Percentiles rank a stretch among this genome's conserved stretches.
These are phyloP conservation scores for Chrysoporthe austroafricana DNA, from an alignment of 2,329 filamentous ascomycete genomes.

Conservation along the genomic window DNA sequence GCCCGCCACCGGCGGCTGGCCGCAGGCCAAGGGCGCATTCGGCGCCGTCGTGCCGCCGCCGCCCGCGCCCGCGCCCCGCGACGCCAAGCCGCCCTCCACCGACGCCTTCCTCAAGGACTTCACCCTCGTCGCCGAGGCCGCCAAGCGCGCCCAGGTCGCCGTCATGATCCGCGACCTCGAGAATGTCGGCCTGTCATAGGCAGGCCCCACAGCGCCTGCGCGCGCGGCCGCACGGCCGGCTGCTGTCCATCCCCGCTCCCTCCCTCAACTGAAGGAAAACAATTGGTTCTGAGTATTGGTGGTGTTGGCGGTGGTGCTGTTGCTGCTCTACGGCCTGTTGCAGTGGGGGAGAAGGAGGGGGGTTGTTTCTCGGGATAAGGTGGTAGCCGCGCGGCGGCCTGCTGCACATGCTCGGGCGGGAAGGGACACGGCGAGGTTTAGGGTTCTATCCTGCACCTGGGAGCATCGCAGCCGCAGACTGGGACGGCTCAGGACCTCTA, in stretches of 20 bases:
- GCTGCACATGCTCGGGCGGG: neutral
- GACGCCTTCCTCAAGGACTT: constrained; percentile 76
- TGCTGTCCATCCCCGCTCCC: too few species aligned
- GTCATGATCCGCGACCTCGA: constrained; percentile 87
- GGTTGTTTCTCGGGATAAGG: neutral
- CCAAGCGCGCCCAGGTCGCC: constrained; percentile 89
- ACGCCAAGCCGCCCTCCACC: constrained; percentile 45
- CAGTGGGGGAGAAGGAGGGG: neutral
- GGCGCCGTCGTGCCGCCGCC: constrained; percentile 14
- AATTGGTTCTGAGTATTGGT: neutral
- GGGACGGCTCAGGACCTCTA: too few species aligned
- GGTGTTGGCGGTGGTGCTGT: neutral
- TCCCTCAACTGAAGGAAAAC: neutral
- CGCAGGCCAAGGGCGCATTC: constrained; percentile 29
- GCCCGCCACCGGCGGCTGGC: constrained; percentile 35
- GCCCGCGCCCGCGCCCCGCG: constrained; percentile 32
- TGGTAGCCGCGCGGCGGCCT: neutral
- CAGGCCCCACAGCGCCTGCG: neutral
- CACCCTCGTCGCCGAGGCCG: constrained; percentile 86
- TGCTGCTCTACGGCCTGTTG: neutral
- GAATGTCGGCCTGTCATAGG: constrained; percentile 61
- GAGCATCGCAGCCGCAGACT: neutral
- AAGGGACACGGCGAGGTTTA: neutral
- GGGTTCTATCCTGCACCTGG: neutral
- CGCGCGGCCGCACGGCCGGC: too few species aligned